Base-by-base conservation (phyloP, 495 filamentous ascomycete genomes). In the Lasiosphaeris hirsuta region DNA sequence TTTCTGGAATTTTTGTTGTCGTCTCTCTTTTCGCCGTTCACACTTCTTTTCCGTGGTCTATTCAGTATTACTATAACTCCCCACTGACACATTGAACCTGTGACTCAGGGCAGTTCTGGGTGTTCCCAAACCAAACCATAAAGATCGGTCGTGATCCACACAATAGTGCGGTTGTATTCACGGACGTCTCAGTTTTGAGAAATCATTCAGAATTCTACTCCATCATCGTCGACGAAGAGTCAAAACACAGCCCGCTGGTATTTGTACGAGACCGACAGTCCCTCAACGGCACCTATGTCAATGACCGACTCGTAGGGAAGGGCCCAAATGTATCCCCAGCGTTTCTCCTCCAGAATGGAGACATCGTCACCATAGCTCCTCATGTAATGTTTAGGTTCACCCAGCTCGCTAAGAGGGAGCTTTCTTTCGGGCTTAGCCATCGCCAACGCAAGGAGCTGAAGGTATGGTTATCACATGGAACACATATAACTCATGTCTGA, bases 161-260 rank as follows among this genome's bases (percentile, higher is more conserved):
- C 18, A 69, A 68, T 63, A 75, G 72, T 35, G 62, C 75, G 18
- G 66, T 80, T 41, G 66, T 69, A 14, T 59, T 85, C 30, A 37
- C 66, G 0, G 64, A 81, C 52, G 66, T 61, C 0, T 59, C 66
- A 10, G 72, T 87, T 17, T 89, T 85, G 3, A 82, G 80, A 37
- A 70, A 69, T 37, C 85, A 88, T 49, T 65, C 86, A 11, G 79
- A 80, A n/a, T 77, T 88, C 19, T 87, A 86, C 67, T 81, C 79
- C 1, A 71, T 88, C 19, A 60, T 80, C 3, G 84, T 61, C n/a
- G 65, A 72, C 10, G 71, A 77, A 43, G 44, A 65, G n/a, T 38
- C 62, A 0, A 63, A 67, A 4, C 64, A 78, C 37, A 60, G 60
- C 7, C 81, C 82, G 0, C 65, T 87, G 33, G 72, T 87, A 5